Evolutionary conservation across 768 basidiomycete genomes (phyloP), one percentile per base, ranked within the genome.

Genomic region (Leccinellum luteum): DNA sequence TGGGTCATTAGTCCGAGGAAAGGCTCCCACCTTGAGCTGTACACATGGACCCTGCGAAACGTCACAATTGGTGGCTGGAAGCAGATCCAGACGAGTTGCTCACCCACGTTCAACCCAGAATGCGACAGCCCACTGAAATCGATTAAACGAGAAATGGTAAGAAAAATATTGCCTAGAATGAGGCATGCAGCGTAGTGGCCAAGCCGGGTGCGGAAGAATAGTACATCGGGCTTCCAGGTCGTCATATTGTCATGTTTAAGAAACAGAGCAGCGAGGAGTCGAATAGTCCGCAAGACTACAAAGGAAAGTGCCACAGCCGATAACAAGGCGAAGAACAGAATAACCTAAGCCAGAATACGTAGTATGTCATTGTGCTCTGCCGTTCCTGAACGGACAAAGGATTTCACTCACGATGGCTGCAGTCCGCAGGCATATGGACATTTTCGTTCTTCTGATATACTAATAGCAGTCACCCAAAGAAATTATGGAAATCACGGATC

Each of bases 151-250:
- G 84, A 76, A 15, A 76, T 52, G 31, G 79, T 77, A 56, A 74
- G 81, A 66, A 85, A 72, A 53, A 82, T 72, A 67, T 89, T 85
- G 58, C 80, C 79, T 27, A 85, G 61, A 58, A 89, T 74, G 55
- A 91, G 75, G 64, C 83, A 87, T 38, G 75, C 78, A n/a, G 81
- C 79, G 67, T 89, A 89, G 51, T 81, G 79, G 1, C 89, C 89
- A 14, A 89, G 79, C 60, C 87, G 87, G 7, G 87, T 87, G 56
- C 80, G 79, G 70, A 90, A 88, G 70, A 90, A 89, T 58, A 83
- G 73, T 43, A 78, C 81, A 68, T 84, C 83, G 31, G 69, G 67
- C 4, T 63, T 56, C 48, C 73, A 72, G 30, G 59, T 54, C 17
- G 77, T 66, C 57, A 69, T 65, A 28, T 64, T 50, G 17, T 67